Percentiles rank a stretch among this genome's conserved stretches.
Evolutionary conservation across 306 rosid genomes (phyloP).

Genomic region (Pyrus betulifolia): DNA sequence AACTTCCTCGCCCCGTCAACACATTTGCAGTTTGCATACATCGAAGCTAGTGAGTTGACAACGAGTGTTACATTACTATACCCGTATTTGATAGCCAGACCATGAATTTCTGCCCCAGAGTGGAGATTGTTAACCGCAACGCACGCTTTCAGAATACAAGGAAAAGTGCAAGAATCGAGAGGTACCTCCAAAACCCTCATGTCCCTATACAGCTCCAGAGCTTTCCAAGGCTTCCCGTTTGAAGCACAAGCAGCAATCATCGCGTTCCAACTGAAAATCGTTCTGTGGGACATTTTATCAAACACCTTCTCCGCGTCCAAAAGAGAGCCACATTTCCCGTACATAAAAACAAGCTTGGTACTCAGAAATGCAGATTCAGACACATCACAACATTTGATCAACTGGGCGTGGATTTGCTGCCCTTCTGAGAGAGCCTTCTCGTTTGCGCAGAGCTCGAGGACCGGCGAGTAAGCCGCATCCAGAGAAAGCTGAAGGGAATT

Average conservation of each 20-base stretch:
- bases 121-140: constrained; percentile 18
- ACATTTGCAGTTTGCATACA: constrained; percentile 59
- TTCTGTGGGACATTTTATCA: constrained; percentile 43
- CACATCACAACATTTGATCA: constrained; percentile 27
- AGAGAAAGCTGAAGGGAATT: constrained; percentile 10
- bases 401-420: constrained; percentile 56
- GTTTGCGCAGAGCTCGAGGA: constrained; percentile 49
- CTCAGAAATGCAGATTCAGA: constrained; percentile 36
- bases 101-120: constrained; percentile 52
- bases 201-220: constrained; percentile 40
- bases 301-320: constrained; percentile 44
- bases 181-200: constrained; percentile 42
- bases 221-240: constrained; percentile 36
- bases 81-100: constrained; percentile 57
- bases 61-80: constrained; percentile 37
- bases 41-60: constrained; percentile 55
- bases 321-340: constrained; percentile 50
- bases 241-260: constrained; percentile 60
- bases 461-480: constrained; percentile 41
- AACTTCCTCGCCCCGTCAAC: constrained; percentile 41
- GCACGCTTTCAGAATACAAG: constrained; percentile 52
- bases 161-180: constrained; percentile 53
- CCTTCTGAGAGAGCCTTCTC: constrained; percentile 44
- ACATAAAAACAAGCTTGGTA: constrained; percentile 56
- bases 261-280: constrained; percentile 69